Conservation (phyloP, 148 eudicot species). For the Amaranthus cruentus region DNA sequence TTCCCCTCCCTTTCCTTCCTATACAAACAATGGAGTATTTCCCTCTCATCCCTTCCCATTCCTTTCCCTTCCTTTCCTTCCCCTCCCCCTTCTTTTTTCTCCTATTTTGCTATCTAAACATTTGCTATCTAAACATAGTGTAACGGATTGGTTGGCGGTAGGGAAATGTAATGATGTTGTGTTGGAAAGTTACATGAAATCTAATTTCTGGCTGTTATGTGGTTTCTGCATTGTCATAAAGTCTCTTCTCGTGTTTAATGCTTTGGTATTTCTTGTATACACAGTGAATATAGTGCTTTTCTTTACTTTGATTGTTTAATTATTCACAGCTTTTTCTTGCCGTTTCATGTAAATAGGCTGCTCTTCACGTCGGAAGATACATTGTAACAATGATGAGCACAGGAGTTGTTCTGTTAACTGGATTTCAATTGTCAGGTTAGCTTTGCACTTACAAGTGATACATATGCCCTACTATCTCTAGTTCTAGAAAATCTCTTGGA, state of each 20-base stretch:
- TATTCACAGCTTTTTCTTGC: slow-evolving; percentile 4
- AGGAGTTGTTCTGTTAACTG: slow-evolving; percentile 48
- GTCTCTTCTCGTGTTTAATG: neutral
- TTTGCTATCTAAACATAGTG: no score
- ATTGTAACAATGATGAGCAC: slow-evolving; percentile 73
- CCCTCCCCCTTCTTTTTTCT: no score
- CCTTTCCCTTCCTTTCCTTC: no score
- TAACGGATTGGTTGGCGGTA: no score
- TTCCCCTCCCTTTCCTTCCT: no score
- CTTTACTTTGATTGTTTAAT: neutral
- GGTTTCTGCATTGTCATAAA: neutral
- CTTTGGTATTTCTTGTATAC: neutral
- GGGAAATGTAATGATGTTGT: no score
- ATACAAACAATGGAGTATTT: no score
- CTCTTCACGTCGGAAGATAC: slow-evolving; percentile 62
- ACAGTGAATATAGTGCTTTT: neutral
- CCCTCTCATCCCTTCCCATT: no score
- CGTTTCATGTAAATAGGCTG: slow-evolving; percentile 34
- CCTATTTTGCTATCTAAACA: no score
- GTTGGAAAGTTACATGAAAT: no score
- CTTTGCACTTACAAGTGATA: neutral
- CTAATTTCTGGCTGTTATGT: neutral
- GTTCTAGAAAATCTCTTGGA: neutral
- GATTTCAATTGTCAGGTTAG: slow-evolving; percentile 72
- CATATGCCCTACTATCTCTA: neutral